These are phyloP conservation scores for Xanthoconium purpureum DNA, from an alignment of 768 basidiomycete species.

Conservation along the genomic window DNA sequence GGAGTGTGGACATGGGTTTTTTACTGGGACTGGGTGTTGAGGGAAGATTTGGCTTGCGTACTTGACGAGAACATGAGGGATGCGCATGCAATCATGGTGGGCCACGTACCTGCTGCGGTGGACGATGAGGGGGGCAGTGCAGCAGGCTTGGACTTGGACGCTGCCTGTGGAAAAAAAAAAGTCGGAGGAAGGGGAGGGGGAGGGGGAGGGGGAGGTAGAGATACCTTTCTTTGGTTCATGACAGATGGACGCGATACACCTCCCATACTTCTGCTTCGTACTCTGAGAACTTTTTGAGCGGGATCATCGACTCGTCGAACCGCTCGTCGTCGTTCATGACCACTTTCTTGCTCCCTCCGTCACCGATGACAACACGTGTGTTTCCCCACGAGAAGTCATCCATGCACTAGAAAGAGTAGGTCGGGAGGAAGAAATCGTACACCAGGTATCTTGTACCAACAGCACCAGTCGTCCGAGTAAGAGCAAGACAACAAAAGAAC, in stretches of 20 bases:
- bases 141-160: conserved; percentile 49
- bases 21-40: conserved; percentile 42
- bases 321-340: conserved; percentile 92
- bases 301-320: conserved; percentile 97
- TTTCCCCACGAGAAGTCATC: conserved; percentile 97
- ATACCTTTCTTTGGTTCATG: conserved; percentile 19
- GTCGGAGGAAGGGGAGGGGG: background rate
- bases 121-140: background rate
- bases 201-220: no score
- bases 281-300: conserved; percentile 93
- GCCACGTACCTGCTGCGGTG: conserved; percentile 12
- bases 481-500: background rate
- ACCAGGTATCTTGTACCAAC: conserved; percentile 68
- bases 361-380: conserved; percentile 89
- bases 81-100: background rate
- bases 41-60: conserved; percentile 37
- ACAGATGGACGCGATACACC: conserved; percentile 52
- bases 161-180: background rate
- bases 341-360: conserved; percentile 93
- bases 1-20: conserved; percentile 10
- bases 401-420: conserved; percentile 99
- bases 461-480: background rate
- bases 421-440: conserved; percentile 90
- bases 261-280: conserved; percentile 96
- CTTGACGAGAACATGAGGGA: conserved; percentile 19